Percentiles rank a stretch among this genome's conserved stretches.
phyloP scores from a whole-genome alignment of 2,329 filamentous ascomycete species.

The Exophiala xenobiotica region DNA sequence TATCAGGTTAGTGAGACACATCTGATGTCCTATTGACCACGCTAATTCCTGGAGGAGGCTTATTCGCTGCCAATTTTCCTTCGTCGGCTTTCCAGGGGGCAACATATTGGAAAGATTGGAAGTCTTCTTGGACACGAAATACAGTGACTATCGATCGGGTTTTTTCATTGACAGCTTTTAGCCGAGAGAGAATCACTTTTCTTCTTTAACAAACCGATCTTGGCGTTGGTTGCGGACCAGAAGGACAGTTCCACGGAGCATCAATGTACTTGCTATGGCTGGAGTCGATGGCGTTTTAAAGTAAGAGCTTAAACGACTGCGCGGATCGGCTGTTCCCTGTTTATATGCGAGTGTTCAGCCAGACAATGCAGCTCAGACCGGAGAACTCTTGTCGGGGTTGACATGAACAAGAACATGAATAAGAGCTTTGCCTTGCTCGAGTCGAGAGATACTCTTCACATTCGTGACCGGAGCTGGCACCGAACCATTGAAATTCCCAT shows the following conservation, averaged over 20 bases:
- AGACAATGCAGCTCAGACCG: no score
- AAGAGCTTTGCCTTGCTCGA: no score
- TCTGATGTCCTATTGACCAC: conserved; percentile 9
- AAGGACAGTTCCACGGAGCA: background rate
- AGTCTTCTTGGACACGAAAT: conserved; percentile 15
- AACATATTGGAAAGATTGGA: conserved; percentile 7
- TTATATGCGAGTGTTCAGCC: background rate
- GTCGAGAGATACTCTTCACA: no score
- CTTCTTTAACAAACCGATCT: background rate
- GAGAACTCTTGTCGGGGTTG: no score
- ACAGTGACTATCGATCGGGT: conserved; percentile 2
- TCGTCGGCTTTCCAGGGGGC: background rate
- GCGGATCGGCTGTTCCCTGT: background rate
- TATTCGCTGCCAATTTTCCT: background rate
- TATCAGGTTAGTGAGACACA: conserved; percentile 21
- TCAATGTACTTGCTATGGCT: background rate
- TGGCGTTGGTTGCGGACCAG: background rate
- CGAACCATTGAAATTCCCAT: no score
- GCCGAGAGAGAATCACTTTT: background rate
- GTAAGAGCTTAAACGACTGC: background rate
- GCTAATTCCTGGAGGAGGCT: conserved; percentile 13
- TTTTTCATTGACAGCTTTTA: background rate
- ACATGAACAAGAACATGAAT: no score
- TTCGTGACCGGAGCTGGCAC: no score
- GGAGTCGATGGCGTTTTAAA: conserved; percentile 11